Conservation (phyloP, 2,329 filamentous ascomycete genomes). For the Pezicula carpinea region DNA sequence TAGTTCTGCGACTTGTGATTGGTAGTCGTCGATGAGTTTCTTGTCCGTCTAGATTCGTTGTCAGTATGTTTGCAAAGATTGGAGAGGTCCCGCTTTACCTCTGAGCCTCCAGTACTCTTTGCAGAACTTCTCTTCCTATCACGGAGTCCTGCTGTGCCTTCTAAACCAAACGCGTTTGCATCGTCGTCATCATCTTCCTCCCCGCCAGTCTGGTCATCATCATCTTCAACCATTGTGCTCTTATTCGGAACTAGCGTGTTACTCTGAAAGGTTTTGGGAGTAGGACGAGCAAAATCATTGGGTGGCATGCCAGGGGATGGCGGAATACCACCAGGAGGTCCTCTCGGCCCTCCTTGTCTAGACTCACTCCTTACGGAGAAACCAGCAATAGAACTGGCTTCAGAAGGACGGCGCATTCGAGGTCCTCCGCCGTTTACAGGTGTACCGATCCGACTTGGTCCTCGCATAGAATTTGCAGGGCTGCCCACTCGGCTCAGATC, state of each 20-base stretch:
- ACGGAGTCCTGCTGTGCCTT: conserved; percentile 32
- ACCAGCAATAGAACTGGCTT: conserved; percentile 50
- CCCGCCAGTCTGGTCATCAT: conserved; percentile 52
- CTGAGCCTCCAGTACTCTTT: conserved; percentile 32
- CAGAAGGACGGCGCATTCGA: conserved; percentile 42
- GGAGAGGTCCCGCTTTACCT: conserved; percentile 28
- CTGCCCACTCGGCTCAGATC: conserved; percentile 68
- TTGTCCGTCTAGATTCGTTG: conserved; percentile 51
- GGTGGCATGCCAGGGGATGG: conserved; percentile 54
- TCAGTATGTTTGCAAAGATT: conserved; percentile 12
- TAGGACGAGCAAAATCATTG: conserved; percentile 68
- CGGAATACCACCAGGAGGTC: conserved; percentile 44
- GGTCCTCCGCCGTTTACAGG: conserved; percentile 54
- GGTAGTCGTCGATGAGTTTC: conserved; percentile 73
- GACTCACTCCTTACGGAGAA: conserved; percentile 34
- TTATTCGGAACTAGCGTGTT: conserved; percentile 98
- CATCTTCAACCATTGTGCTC: conserved; percentile 94
- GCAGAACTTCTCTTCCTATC: conserved; percentile 27
- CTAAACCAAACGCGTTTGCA: conserved; percentile 59
- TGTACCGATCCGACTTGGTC: conserved; percentile 52
- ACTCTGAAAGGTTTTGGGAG: conserved; percentile 86
- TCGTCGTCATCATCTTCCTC: conserved; percentile 83
- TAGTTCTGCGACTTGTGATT: conserved; percentile 70
- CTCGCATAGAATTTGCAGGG: conserved; percentile 56
- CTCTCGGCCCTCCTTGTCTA: conserved; percentile 25